A percentile compares a stretch with the other conserved stretches of the same genome.
phyloP scores from a whole-genome alignment of 768 basidiomycete genomes.

The Tephrocybe sp. region DNA sequence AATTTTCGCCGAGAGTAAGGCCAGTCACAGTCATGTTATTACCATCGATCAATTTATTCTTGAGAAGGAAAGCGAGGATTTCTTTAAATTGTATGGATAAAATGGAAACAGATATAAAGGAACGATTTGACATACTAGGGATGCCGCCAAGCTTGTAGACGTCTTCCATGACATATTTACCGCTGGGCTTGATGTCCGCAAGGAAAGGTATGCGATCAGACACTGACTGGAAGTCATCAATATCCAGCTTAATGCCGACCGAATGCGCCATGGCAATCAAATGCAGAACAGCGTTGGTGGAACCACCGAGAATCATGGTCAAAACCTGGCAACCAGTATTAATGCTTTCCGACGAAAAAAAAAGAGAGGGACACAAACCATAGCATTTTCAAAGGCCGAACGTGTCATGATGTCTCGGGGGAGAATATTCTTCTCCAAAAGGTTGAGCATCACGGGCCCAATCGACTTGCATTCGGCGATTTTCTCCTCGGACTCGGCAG shows the following conservation, averaged over 20 bases:
- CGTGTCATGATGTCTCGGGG: conserved; percentile 97
- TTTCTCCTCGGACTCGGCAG: conserved; percentile 92
- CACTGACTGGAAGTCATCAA: conserved; percentile 93
- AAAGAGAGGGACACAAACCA: conserved; percentile 51
- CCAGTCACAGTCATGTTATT: conserved; percentile 92
- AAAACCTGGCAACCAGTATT: conserved; percentile 59
- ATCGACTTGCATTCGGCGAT: conserved; percentile 76
- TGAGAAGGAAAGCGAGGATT: conserved; percentile 81
- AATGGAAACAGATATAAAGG: not conserved
- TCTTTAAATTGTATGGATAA: conserved; percentile 40
- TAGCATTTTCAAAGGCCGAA: conserved; percentile 96
- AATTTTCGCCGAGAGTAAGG: conserved; percentile 86
- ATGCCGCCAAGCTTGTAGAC: conserved; percentile 95
- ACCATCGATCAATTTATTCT: conserved; percentile 88
- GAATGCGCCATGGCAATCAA: conserved; percentile 96
- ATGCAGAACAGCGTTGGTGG: conserved; percentile 97
- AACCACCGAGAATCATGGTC: conserved; percentile 96
- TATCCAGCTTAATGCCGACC: conserved; percentile 82
- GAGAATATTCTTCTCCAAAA: conserved; percentile 88
- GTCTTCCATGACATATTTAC: conserved; percentile 99
- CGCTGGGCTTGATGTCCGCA: conserved; percentile 95
- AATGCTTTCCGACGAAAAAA: conserved; percentile 1
- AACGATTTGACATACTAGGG: conserved; percentile 63
- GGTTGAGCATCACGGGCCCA: conserved; percentile 81
- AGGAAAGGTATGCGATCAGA: conserved; percentile 94